Conservation (phyloP, 352 stramenopile genomes). For the Aphanomyces invadans region DNA sequence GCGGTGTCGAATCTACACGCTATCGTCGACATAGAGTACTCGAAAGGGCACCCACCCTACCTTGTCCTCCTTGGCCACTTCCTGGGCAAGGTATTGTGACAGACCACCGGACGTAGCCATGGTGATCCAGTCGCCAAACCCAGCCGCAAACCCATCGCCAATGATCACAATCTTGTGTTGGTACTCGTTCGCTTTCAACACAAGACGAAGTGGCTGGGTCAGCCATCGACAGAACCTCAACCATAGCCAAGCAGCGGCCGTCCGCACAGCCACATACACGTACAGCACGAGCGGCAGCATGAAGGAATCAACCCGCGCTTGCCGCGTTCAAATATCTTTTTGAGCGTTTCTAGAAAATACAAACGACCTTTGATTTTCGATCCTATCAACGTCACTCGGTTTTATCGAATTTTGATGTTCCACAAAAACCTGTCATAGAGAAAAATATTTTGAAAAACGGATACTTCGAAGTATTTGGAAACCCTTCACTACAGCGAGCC, state of each 20-base stretch:
- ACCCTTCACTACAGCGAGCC: no score
- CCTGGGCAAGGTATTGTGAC: conserved; percentile 43
- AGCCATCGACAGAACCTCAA: conserved; percentile 55
- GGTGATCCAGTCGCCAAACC: conserved; percentile 68
- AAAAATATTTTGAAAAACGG: no score
- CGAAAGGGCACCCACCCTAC: conserved; percentile 30
- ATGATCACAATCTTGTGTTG: conserved; percentile 80
- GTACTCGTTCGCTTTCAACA: conserved; percentile 45
- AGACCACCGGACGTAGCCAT: conserved; percentile 42
- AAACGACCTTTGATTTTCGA: no score
- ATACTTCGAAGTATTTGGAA: no score
- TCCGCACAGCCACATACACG: conserved; percentile 33
- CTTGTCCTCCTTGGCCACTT: conserved; percentile 51
- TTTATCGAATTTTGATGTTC: no score
- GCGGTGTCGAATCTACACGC: conserved; percentile 54
- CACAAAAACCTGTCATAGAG: no score
- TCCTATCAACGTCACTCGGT: no score
- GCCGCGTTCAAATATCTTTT: no score
- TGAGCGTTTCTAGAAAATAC: not conserved
- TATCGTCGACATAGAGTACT: no score
- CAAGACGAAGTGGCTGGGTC: conserved; percentile 24
- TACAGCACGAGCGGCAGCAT: conserved; percentile 13
- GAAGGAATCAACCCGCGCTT: no score
- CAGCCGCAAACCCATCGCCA: conserved; percentile 76
- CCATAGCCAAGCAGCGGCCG: conserved; percentile 58